Base-by-base conservation (phyloP, 495 filamentous ascomycete species). In the Talaromyces proteolyticus region DNA sequence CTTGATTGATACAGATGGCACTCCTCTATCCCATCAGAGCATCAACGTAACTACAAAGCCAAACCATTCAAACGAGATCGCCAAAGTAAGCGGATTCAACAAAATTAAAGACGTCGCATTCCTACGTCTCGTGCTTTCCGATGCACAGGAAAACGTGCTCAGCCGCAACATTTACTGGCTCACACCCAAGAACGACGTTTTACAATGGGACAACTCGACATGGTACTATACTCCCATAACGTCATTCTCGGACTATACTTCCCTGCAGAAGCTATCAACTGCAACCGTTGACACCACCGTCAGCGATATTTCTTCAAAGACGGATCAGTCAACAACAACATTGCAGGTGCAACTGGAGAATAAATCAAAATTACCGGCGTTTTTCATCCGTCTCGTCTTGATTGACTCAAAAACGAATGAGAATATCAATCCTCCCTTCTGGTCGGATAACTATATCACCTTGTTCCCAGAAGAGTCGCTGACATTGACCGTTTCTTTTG, bases 81-180 rank as follows among this genome's bases (percentile, higher is more conserved):
- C 42, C 0, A 41, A 39, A 0, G 54, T 72, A 0, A 34, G 51
- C 4, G 69, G 65, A 0, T 56, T 77, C 3, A 49, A 54, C 0
- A 54, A 59, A 2, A 57, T 70, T 24, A 60, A 65, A 5, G 74
- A 73, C n/a, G 58, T 78, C 2, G 76, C 64, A 4, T 81, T 85
- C 42, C 52, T 85, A 17, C 65, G 72, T 7, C 58, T 85, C 1
- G 49, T 74, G 0, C 66, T 85, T 0, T 60, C 58, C 5, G 59
- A 72, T 22, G 26, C 21, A 23, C 23, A 23, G 10, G 57, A 45
- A 6, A 51, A 64, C 2, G 61, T 65, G 4, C 51, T 84, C 0
- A 83, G 79, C 51, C 68, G 80, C 1, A 84, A 83, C 50, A 75
- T 83, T 0, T 86, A 85, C 65, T 85, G 83, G 83, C 53, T 85